Conservation (phyloP, 192 early-diverging fungal genomes). For the Umbelopsis sp. region DNA sequence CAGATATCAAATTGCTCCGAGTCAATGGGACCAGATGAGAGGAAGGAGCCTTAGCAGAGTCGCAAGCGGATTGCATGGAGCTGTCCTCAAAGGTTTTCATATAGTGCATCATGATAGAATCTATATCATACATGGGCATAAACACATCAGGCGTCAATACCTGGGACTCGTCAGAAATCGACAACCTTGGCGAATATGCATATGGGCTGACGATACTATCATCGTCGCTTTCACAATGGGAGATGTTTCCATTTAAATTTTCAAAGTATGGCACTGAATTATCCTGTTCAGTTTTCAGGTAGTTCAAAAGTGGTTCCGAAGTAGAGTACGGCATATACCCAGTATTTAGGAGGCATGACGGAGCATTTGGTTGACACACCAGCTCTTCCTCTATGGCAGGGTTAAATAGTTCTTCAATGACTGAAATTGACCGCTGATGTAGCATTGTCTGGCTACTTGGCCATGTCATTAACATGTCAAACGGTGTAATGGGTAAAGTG, state of each 20-base stretch:
- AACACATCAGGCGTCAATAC: background rate
- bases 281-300: background rate
- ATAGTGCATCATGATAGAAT: background rate
- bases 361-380: background rate
- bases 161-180: background rate
- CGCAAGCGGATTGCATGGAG: background rate
- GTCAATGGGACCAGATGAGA: background rate
- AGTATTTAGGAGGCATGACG: background rate
- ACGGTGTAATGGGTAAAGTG: background rate
- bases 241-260: constrained; percentile 6
- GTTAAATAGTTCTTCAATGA: background rate
- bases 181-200: background rate
- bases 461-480: constrained; percentile 8
- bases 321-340: constrained; percentile 12
- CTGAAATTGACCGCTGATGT: constrained; percentile 6
- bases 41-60: background rate
- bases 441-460: background rate
- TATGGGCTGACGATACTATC: constrained; percentile 14
- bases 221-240: constrained; percentile 1
- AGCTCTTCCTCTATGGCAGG: background rate
- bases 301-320: constrained; percentile 4
- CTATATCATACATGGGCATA: background rate
- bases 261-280: background rate
- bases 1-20: constrained; percentile 13
- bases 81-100: background rate